Evolutionary conservation across 1,139 yeast species (phyloP).

Genomic region (Pichia sp.): DNA sequence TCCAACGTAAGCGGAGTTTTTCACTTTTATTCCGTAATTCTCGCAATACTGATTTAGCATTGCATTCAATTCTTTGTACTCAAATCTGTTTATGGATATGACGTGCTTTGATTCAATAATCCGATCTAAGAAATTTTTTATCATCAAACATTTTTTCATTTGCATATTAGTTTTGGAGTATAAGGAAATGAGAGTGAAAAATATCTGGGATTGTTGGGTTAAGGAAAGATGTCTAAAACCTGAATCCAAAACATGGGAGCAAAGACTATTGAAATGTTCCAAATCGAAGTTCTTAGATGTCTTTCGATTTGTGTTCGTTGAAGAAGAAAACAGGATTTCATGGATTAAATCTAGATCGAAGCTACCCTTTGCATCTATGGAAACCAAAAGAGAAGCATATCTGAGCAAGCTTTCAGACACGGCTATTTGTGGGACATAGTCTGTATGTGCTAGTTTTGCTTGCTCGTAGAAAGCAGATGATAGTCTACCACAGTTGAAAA

Average conservation of each 20-base stretch:
- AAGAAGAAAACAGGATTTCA: conserved; percentile 34
- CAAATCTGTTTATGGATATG: conserved; percentile 11
- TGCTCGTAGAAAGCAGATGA: conserved; percentile 54
- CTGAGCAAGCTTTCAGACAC: conserved; percentile 71
- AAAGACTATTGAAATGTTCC: conserved; percentile 12
- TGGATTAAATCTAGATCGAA: conserved; percentile 42
- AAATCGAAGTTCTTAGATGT: conserved; percentile 14
- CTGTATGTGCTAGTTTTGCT: conserved; percentile 60
- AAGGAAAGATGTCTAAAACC: conserved; percentile 42
- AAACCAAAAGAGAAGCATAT: conserved; percentile 56
- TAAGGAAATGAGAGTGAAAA: conserved; percentile 60
- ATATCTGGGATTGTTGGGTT: conserved; percentile 56
- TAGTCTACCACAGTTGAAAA: conserved; percentile 48
- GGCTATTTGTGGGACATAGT: conserved; percentile 78
- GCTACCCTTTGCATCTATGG: conserved; percentile 49
- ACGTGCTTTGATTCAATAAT: conserved; percentile 17
- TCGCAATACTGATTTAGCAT: conserved; percentile 21
- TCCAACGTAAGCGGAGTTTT: neutral
- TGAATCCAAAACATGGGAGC: conserved; percentile 33
- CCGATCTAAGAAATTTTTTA: conserved; percentile 41
- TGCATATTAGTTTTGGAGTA: conserved; percentile 58
- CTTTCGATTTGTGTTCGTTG: conserved; percentile 25
- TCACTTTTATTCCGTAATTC: conserved; percentile 19
- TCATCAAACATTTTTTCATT: conserved; percentile 67
- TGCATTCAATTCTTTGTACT: conserved; percentile 17